A percentile compares a stretch with the other conserved stretches of the same genome.
Conservation (phyloP, 306 rosid species). For the Begonia loranthoides region DNA sequence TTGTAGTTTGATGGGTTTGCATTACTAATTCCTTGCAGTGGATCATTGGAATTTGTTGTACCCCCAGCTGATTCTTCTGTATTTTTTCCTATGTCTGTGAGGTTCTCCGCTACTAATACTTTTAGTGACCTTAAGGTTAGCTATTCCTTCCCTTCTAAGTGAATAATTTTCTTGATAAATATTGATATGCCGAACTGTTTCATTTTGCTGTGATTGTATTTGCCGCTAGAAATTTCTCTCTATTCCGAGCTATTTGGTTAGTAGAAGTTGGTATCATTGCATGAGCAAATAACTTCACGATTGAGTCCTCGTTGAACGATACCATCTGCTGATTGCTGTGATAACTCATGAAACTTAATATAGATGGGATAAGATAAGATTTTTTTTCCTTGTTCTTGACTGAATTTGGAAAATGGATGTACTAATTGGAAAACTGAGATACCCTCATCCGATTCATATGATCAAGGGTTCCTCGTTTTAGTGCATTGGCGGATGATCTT, state of each 20-base stretch:
- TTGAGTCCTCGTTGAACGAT: too few relatives aligned
- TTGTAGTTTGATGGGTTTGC: slow-evolving; percentile 1
- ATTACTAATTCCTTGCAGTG: slow-evolving; percentile 41
- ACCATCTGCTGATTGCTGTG: too few relatives aligned
- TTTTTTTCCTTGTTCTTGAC: too few relatives aligned
- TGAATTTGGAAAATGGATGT: too few relatives aligned
- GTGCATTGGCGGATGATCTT: too few relatives aligned
- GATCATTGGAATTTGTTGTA: slow-evolving; percentile 89
- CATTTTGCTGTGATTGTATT: neutral
- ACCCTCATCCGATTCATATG: too few relatives aligned
- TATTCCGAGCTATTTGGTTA: neutral
- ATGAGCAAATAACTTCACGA: too few relatives aligned
- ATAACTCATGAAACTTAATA: too few relatives aligned
- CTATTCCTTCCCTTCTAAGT: neutral
- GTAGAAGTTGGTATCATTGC: too few relatives aligned
- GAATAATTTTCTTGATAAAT: neutral
- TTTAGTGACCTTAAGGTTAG: slow-evolving; percentile 85
- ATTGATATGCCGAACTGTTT: neutral
- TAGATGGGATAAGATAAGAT: too few relatives aligned
- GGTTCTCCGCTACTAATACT: slow-evolving; percentile 62
- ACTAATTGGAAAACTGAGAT: too few relatives aligned
- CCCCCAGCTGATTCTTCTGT: slow-evolving; percentile 74
- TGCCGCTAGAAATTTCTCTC: neutral
- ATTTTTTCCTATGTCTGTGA: slow-evolving; percentile 82
- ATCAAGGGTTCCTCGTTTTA: too few relatives aligned